A percentile compares a stretch with the other conserved stretches of the same genome.
These are phyloP conservation scores for Chaetomiaceae sp. DNA, from an alignment of 2,329 filamentous ascomycete species.

Conservation along the genomic window DNA sequence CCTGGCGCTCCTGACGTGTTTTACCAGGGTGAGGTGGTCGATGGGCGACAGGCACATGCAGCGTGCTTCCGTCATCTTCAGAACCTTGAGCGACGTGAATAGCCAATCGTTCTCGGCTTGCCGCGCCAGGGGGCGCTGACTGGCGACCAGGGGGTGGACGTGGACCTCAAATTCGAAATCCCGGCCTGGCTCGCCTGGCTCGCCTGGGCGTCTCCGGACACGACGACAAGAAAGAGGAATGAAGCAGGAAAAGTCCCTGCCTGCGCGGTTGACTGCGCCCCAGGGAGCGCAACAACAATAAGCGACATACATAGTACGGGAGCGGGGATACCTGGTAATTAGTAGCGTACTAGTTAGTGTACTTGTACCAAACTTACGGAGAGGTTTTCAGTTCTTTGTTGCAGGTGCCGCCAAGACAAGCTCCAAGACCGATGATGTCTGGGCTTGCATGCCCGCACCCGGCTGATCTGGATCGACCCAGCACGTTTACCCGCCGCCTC, in stretches of 20 bases:
- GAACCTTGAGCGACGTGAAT: neutral
- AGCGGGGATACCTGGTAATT: too few species aligned
- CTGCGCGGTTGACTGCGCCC: neutral
- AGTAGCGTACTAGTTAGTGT: too few species aligned
- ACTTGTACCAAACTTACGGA: too few species aligned
- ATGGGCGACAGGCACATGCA: slow-evolving; percentile 6
- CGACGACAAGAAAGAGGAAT: neutral
- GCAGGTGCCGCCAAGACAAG: slow-evolving; percentile 1
- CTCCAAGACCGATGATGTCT: slow-evolving; percentile 5
- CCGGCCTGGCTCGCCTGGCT: too few species aligned
- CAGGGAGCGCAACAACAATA: too few species aligned
- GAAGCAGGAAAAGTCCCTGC: neutral
- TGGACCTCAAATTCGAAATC: neutral
- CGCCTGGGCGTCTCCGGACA: neutral
- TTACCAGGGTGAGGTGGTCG: neutral
- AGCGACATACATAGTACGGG: too few species aligned
- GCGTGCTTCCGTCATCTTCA: slow-evolving; percentile 17
- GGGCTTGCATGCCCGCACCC: slow-evolving; percentile 8
- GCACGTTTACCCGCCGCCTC: neutral
- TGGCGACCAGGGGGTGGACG: slow-evolving; percentile 8
- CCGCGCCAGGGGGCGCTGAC: slow-evolving; percentile 5
- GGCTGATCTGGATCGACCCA: slow-evolving; percentile 13
- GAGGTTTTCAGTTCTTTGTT: neutral
- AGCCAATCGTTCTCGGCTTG: slow-evolving; percentile 12
- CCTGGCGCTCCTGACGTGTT: slow-evolving; percentile 9